Evolutionary conservation across 1,284 basidiomycete genomes (phyloP), one percentile per base, ranked within the genome.

Genomic region (Cutaneotrichosporon mucoides): DNA sequence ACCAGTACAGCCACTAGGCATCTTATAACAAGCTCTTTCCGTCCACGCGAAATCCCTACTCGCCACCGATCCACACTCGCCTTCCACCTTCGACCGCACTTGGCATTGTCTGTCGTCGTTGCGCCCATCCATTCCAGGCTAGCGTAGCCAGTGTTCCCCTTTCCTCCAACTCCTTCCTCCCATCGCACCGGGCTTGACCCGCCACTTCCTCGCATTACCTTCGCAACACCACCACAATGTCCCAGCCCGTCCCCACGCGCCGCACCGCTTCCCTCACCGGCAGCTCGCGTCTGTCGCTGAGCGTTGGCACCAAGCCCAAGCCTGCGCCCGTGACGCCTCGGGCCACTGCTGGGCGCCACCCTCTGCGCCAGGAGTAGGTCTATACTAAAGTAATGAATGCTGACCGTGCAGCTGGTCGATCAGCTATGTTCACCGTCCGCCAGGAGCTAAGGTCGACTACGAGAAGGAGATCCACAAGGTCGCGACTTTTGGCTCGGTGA

Each of bases 401-500:
- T 38, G 46, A 40, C 53, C 38, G 9, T 34, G 4, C 56, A 79
- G 78, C 60, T 79, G 78, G 78, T 73, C 77, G 8, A 72, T 79
- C 53, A 77, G 75, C 35, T 79, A 77, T 59, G 73, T 79, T 8
- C 75, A 79, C 60, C 68, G 78, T 49, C 73, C 74, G n/a, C 74
- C 75, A 5, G 75, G 73, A 4, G 71, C 76, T 8, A 79, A 79
- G 57, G 69, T 76, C 48, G 76, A 78, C 45, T 79, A 79, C 55
- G 78, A 78, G 62, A 78, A 79, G 64, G 74, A 76, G 65, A 79
- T 79, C 41, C 70, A 71, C 52, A 68, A 72, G 60, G 73, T 79
- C 35, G 78, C 77, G n/a, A 77, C 76, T 4, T 79, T 79, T 61
- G 77, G 77, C 49, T 79, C 78, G 45, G 78, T 75, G 61, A 56